Evolutionary conservation across 2,329 filamentous ascomycete species (phyloP).

Genomic region (Ilyonectria destructans): DNA sequence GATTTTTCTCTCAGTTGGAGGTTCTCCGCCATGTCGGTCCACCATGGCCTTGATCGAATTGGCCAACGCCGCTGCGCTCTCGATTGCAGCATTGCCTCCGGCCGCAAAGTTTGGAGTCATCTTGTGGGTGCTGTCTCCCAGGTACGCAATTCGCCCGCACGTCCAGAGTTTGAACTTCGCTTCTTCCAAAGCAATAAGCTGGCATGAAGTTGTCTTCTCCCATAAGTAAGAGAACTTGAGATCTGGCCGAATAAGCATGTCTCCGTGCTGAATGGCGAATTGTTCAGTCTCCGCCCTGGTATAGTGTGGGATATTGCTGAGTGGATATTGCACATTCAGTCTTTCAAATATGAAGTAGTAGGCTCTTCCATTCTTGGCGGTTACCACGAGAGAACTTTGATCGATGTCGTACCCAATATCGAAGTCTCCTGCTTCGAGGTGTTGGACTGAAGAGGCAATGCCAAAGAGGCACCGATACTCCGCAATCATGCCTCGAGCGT

Average conservation of each 20-base stretch:
- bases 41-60: neutral
- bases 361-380: no score
- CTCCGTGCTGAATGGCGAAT: neutral
- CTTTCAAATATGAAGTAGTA: no score
- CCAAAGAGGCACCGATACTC: constrained; percentile 13
- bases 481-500: neutral
- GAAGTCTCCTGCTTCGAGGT: no score
- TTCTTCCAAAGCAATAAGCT: neutral
- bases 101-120: neutral
- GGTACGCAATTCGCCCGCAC: neutral
- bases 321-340: no score
- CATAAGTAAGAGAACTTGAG: neutral
- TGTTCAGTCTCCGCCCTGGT: neutral
- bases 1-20: neutral
- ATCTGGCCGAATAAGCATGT: neutral
- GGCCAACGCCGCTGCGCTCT: neutral
- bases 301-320: no score
- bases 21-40: neutral
- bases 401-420: neutral
- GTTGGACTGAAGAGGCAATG: neutral
- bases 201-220: neutral
- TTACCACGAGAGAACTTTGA: neutral
- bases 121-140: neutral
- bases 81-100: constrained; percentile 4
- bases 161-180: neutral